Evolutionary conservation across 148 eudicot genomes (phyloP), one percentile per base, ranked within the genome.

Genomic region (Arbutus unedo): DNA sequence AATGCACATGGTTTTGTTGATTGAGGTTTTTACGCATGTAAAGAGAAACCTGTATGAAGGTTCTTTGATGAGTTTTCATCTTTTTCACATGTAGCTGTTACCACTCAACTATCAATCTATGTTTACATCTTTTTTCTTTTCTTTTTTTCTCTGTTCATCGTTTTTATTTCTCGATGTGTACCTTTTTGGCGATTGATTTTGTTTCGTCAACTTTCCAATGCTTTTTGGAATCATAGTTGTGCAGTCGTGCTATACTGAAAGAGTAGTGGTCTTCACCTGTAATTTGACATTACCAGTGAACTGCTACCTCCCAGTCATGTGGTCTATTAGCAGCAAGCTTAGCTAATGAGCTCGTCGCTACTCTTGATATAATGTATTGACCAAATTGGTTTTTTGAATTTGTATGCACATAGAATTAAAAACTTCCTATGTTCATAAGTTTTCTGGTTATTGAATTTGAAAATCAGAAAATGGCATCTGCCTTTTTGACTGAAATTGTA

Each of bases 181-280:
- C 45, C 78, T 49, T 49, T 49, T 74, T 72, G 76, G 76, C 16
- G 21, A 16, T 72, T 72, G 50, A 45, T 72, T 45, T 72, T 43
- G 21, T 72, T 72, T 72, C 21, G 76, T 4, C 50, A 6, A 15
- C 9, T 43, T 72, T 44, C 21, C 14, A 21, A 45, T 1, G 11
- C 50, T 43, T 14, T 72, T 19, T 43, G 8, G 48, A 43, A n/a
- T 60, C 16, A 57, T 13, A 11, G 38, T 31, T 31, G 38, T 31
- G 38, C 38, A 31, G 38, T 16, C 7, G 47, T 38, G 45, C 13
- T 68, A 38, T 38, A 4, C 18, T 15, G 43, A 5, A 70, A 68
- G 76, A 45, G 51, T 44, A 45, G 51, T 72, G 44, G 21, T 18
- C 51, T 18, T 60, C 25, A 0, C 6, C 21, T 31, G 38, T 41